Percentiles rank a stretch among this genome's conserved stretches.
Evolutionary conservation across 179 eudicot genomes (phyloP).

Genomic region (Kewa caespitosa): DNA sequence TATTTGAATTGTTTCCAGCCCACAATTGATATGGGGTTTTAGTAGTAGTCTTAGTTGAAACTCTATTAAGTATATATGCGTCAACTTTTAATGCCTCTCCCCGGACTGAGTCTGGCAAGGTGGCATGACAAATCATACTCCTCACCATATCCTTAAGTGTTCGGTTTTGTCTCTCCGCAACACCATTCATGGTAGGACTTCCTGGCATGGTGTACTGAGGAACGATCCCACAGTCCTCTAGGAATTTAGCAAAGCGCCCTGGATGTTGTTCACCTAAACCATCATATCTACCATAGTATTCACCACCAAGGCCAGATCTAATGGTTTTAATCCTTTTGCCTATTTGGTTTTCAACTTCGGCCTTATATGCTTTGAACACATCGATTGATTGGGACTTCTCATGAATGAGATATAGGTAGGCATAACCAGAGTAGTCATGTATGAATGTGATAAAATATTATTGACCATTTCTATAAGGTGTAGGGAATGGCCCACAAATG

Average conservation of each 20-base stretch:
- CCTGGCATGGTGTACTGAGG: not conserved
- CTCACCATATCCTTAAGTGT: not conserved
- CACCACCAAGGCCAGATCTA: not conserved
- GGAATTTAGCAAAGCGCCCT: slow-evolving; percentile 14
- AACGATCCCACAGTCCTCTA: not conserved
- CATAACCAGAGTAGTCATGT: slow-evolving; percentile 4
- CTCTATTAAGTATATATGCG: not conserved
- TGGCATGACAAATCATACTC: not conserved
- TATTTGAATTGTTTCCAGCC: not conserved
- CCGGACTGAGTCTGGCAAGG: not conserved
- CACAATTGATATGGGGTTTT: not conserved
- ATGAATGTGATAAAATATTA: slow-evolving; percentile 3
- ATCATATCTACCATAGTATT: slow-evolving; percentile 1
- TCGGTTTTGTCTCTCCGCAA: not conserved
- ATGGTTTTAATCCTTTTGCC: slow-evolving; percentile 5
- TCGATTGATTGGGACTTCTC: slow-evolving; percentile 13
- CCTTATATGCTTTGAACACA: slow-evolving; percentile 9
- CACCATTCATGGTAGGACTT: not conserved
- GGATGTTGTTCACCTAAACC: slow-evolving; percentile 1
- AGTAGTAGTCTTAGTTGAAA: not conserved
- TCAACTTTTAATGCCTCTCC: not conserved
- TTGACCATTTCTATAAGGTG: not conserved
- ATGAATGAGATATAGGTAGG: slow-evolving; percentile 9
- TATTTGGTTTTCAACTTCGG: slow-evolving; percentile 12
- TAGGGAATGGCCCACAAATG: not conserved